phyloP scores from a whole-genome alignment of 495 filamentous ascomycete genomes.

The Aspergillus mulundensis region DNA sequence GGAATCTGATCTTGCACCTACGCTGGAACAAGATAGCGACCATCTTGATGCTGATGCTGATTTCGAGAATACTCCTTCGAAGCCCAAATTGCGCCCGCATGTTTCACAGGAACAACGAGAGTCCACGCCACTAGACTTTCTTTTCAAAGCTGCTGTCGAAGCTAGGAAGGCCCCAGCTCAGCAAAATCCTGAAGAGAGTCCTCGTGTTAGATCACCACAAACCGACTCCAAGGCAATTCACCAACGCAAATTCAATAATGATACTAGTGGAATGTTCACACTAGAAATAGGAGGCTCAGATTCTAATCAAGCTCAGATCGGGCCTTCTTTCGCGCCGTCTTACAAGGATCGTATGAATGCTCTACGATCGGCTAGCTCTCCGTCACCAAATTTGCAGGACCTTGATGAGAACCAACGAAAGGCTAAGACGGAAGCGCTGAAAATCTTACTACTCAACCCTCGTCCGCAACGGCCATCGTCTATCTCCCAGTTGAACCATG shows the following conservation, averaged over 20 bases:
- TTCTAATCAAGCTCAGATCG: constrained; percentile 43
- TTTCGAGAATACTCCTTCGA: constrained; percentile 40
- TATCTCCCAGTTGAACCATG: constrained; percentile 20
- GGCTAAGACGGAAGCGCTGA: constrained; percentile 44
- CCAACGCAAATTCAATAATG: constrained; percentile 32
- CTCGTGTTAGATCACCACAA: constrained; percentile 33
- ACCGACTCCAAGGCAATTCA: constrained; percentile 30
- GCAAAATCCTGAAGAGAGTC: constrained; percentile 42
- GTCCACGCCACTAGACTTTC: constrained; percentile 77
- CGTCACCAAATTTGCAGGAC: constrained; percentile 17
- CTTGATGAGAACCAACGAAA: constrained; percentile 38
- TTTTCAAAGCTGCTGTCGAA: constrained; percentile 81
- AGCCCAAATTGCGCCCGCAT: constrained; percentile 29
- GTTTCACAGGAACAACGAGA: constrained; percentile 36
- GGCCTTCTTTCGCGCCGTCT: constrained; percentile 63
- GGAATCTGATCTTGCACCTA: constrained; percentile 42
- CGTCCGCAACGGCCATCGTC: constrained; percentile 38
- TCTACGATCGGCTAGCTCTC: constrained; percentile 35
- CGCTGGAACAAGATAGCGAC: constrained; percentile 38
- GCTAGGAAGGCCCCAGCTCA: constrained; percentile 43
- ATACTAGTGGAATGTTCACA: constrained; percentile 55
- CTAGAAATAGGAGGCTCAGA: constrained; percentile 60
- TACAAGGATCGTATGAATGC: constrained; percentile 63
- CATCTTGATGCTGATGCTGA: constrained; percentile 31
- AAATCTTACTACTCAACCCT: constrained; percentile 45